Evolutionary conservation across 179 eudicot genomes (phyloP), one percentile per base, ranked within the genome.

Genomic region (Actinidia chinensis): DNA sequence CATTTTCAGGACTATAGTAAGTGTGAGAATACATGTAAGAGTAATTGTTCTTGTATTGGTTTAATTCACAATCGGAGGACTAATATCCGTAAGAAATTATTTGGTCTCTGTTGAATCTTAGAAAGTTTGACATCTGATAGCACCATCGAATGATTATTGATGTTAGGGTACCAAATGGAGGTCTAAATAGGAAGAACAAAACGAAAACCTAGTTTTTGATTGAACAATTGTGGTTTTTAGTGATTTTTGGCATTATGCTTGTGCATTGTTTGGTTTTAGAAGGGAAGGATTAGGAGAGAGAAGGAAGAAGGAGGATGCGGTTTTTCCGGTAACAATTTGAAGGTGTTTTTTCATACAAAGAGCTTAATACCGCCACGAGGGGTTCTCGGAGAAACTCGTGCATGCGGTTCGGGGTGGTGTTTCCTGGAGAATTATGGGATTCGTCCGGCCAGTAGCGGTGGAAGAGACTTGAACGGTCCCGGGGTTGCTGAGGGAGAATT

Each of bases 401-500:
- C 92, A 89, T 9, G 92, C 91, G 92, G 23, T 89, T 89, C 25
- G 92, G 92, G 50, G 84, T 86, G 0, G 92, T 89, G 28, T 82
- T 77, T 58, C 73, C 64, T 4, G 79, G 98, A 11, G 76, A 77
- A 5, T 71, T 93, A 58, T 71, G 79, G 1, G 93, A 86, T 73
- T 12, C 44, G 13, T 84, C 89, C 0, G 86, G 1, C 73, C 28
- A 0, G 92, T 93, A 67, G 98, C 98, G 0, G 95, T 92, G 17
- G n/a, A 93, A 93, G 80, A 85, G 97, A 51, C 93, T 93, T 0
- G 98, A 93, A 63, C 83, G 97, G 47, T n/a, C 92, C 92, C 0
- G 93, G 95, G 5, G 90, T 95, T 8, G 98, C 90, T 1, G 98
- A 93, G 84, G 88, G 84, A 79, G 98, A 93, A 80, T 93, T 93